A percentile compares a stretch with the other conserved stretches of the same genome.
These are phyloP conservation scores for Alectoria sarmentosa DNA, from an alignment of 495 filamentous ascomycete genomes.

Conservation along the genomic window DNA sequence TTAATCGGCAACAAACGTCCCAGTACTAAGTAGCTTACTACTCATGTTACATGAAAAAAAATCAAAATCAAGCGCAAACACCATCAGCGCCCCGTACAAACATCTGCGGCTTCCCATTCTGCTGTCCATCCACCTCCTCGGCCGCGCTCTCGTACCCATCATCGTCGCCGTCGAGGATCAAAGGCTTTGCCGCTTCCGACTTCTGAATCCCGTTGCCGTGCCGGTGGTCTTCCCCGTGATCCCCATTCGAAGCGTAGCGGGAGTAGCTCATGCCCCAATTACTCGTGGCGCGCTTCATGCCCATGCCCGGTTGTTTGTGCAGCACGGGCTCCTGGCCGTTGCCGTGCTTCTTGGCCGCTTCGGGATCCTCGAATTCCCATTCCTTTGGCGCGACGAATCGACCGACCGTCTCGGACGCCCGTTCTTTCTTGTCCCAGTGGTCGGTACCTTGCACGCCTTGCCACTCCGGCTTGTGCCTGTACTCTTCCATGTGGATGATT, in stretches of 20 bases:
- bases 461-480: constrained; percentile 11
- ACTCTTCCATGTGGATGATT: constrained; percentile 7
- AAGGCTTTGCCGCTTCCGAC: not conserved
- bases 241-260: constrained; percentile 6
- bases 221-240: not conserved
- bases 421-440: constrained; percentile 15
- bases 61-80: not conserved
- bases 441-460: constrained; percentile 11
- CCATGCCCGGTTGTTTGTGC: constrained; percentile 7
- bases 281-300: constrained; percentile 15
- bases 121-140: constrained; percentile 7
- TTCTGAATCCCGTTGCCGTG: not conserved
- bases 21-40: no score
- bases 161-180: constrained; percentile 7
- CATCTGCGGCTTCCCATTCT: not conserved
- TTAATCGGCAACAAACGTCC: no score
- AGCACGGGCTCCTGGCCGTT: not conserved
- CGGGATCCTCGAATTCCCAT: constrained; percentile 11
- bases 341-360: not conserved
- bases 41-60: no score
- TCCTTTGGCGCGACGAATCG: constrained; percentile 11
- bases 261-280: constrained; percentile 18
- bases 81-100: not conserved
- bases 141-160: constrained; percentile 19
- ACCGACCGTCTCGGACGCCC: constrained; percentile 11